phyloP scores from a whole-genome alignment of 1,139 yeast species.

The Citeromyces hawaiiensis region DNA sequence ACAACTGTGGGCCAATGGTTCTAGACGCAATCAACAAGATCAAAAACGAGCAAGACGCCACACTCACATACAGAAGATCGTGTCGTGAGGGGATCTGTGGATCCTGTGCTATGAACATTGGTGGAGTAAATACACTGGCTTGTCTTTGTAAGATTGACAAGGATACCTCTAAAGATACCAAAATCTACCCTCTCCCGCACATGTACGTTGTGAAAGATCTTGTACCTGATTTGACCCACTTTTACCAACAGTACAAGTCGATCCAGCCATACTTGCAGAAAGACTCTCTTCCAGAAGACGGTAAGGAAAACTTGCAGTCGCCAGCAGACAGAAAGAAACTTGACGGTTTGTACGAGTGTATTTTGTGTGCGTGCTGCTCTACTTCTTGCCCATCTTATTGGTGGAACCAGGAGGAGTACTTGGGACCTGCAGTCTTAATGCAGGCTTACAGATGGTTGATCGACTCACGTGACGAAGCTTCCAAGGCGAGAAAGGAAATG shows the following conservation, averaged over 20 bases:
- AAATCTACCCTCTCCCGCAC: slow-evolving; percentile 95
- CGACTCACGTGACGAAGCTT: slow-evolving; percentile 93
- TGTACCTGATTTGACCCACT: slow-evolving; percentile 95
- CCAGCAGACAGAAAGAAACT: slow-evolving; percentile 91
- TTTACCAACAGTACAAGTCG: slow-evolving; percentile 96
- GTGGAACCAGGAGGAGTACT: slow-evolving; percentile 99
- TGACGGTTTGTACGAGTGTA: slow-evolving; percentile 96
- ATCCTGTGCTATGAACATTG: slow-evolving; percentile 99
- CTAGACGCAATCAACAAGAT: slow-evolving; percentile 89
- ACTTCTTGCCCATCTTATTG: slow-evolving; percentile 99
- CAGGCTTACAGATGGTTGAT: slow-evolving; percentile 99
- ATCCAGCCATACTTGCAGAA: slow-evolving; percentile 96
- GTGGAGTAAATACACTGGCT: slow-evolving; percentile 93
- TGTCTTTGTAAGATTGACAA: slow-evolving; percentile 91
- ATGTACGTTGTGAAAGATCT: slow-evolving; percentile 96
- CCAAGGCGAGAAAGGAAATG: slow-evolving; percentile 70
- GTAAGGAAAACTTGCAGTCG: slow-evolving; percentile 86
- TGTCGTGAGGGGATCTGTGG: slow-evolving; percentile 99
- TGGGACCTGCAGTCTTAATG: slow-evolving; percentile 98
- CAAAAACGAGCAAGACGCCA: slow-evolving; percentile 92
- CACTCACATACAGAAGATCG: slow-evolving; percentile 92
- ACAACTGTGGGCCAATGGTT: slow-evolving; percentile 95
- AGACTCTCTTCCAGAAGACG: slow-evolving; percentile 68
- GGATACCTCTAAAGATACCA: slow-evolving; percentile 59
- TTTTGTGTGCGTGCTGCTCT: slow-evolving; percentile 97